Conservation (phyloP, 345 rosid species). For the Sisymbrium altissimum region DNA sequence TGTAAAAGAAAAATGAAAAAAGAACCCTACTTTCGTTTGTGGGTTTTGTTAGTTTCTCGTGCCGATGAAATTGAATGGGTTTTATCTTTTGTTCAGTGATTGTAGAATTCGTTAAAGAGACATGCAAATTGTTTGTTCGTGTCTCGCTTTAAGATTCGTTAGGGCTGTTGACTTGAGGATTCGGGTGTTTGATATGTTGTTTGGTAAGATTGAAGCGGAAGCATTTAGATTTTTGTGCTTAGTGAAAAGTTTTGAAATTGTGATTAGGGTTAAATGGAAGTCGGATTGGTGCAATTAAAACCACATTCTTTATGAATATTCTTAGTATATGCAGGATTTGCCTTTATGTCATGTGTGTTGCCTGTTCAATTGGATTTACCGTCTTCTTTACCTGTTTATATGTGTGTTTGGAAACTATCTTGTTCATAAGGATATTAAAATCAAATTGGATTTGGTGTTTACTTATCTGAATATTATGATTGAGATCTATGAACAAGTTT, state of each 20-base stretch:
- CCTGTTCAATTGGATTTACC: slow-evolving; percentile 6
- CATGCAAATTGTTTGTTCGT: neutral
- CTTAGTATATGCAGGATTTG: neutral
- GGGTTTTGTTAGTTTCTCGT: neutral
- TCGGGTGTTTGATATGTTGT: neutral
- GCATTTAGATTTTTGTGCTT: neutral
- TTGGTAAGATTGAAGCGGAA: neutral
- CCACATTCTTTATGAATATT: neutral
- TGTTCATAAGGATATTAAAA: neutral
- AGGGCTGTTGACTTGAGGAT: neutral
- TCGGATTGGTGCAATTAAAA: neutral
- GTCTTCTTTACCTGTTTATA: neutral
- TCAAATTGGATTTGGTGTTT: slow-evolving; percentile 19
- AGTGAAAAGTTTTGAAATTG: neutral
- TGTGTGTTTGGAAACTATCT: neutral
- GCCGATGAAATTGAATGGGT: slow-evolving; percentile 9
- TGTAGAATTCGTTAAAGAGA: neutral
- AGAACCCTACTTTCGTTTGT: neutral
- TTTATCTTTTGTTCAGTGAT: neutral
- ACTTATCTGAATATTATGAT: slow-evolving; percentile 8
- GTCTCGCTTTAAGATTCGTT: neutral
- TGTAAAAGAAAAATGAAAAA: neutral
- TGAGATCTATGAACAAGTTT: neutral
- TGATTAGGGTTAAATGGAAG: slow-evolving; percentile 13
- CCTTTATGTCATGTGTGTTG: slow-evolving; percentile 7